These are phyloP conservation scores for Diaporthe capsici DNA, from an alignment of 2,329 filamentous ascomycete species.

Conservation along the genomic window DNA sequence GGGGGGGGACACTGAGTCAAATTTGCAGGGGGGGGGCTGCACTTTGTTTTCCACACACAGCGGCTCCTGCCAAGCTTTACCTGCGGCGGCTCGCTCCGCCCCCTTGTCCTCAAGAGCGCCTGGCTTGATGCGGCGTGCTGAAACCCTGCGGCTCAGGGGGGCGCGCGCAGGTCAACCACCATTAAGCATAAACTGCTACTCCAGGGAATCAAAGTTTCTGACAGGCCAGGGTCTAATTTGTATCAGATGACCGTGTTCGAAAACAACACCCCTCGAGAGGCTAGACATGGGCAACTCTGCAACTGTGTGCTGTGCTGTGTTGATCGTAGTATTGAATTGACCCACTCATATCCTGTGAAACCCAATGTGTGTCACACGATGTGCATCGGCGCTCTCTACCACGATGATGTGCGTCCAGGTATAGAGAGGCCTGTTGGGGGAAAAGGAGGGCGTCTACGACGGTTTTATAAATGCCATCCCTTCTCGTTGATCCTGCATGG, in stretches of 20 bases:
- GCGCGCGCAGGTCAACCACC: constrained; percentile 6
- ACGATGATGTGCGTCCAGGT: not conserved
- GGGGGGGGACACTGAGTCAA: no score
- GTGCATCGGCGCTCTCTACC: constrained; percentile 2
- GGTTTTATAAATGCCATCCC: constrained; percentile 28
- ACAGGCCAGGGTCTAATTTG: constrained; percentile 1
- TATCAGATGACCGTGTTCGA: constrained; percentile 22
- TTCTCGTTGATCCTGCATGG: constrained; percentile 1
- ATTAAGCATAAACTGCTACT: constrained; percentile 25
- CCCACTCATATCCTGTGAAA: constrained; percentile 29
- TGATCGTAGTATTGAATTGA: not conserved
- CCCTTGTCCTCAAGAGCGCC: constrained; percentile 9
- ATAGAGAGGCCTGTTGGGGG: not conserved
- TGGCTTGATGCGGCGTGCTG: constrained; percentile 17
- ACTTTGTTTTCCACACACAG: no score
- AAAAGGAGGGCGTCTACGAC: not conserved
- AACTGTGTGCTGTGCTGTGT: not conserved
- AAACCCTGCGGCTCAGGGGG: constrained; percentile 28
- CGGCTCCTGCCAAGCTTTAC: not conserved
- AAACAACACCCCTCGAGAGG: not conserved
- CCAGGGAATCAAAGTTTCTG: constrained; percentile 24
- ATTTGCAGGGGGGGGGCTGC: no score
- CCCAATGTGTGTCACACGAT: constrained; percentile 29
- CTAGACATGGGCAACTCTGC: constrained; percentile 2
- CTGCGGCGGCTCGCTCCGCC: constrained; percentile 14